phyloP scores from a whole-genome alignment of 805 yeast genomes.

The Starmerella scarabaei region DNA sequence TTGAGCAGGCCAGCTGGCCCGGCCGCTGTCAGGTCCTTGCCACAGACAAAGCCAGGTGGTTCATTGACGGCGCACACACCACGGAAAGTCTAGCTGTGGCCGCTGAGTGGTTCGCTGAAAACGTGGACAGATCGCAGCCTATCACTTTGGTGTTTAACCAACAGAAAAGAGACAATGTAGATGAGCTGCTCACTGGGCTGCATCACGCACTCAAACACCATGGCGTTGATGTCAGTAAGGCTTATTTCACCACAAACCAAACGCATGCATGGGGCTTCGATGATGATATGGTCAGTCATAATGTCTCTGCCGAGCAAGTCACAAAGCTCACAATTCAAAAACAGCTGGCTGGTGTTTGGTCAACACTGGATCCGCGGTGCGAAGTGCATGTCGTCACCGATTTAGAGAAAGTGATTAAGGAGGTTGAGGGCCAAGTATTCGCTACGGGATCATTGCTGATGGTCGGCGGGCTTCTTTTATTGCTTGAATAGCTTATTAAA shows the following conservation, averaged over 20 bases:
- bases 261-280: constrained; percentile 80
- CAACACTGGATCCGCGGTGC: constrained; percentile 31
- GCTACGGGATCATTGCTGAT: constrained; percentile 90
- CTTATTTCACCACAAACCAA: constrained; percentile 77
- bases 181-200: constrained; percentile 39
- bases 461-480: constrained; percentile 87
- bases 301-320: constrained; percentile 64
- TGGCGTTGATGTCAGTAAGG: constrained; percentile 24
- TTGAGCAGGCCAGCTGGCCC: constrained; percentile 49
- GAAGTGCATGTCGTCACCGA: constrained; percentile 45
- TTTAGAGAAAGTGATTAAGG: constrained; percentile 59
- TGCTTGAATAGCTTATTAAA: constrained; percentile 38
- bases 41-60: constrained; percentile 50
- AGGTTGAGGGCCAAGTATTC: constrained; percentile 46
- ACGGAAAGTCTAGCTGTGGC: constrained; percentile 76
- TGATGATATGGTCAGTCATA: constrained; percentile 71
- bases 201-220: constrained; percentile 22
- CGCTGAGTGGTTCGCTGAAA: constrained; percentile 55
- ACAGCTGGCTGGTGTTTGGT: constrained; percentile 59
- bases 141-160: constrained; percentile 73
- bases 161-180: constrained; percentile 73
- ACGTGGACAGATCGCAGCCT: constrained; percentile 20
- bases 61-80: constrained; percentile 92
- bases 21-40: constrained; percentile 77
- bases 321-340: constrained; percentile 74